Base-by-base conservation (phyloP, 805 yeast species). In the Monosporozyma solicola region DNA sequence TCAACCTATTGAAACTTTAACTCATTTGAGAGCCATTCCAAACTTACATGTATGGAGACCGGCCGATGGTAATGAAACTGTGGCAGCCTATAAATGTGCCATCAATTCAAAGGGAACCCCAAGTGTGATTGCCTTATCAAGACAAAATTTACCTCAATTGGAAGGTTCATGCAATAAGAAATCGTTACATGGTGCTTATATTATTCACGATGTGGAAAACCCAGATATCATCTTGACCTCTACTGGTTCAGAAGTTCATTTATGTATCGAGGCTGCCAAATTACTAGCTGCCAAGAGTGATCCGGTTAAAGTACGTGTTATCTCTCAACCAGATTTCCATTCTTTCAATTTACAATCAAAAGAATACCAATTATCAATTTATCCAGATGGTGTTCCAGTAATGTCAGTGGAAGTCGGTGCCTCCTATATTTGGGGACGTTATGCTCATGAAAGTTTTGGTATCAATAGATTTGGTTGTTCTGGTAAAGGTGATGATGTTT, bases 361-460 rank as follows among this genome's bases (percentile, higher is more conserved):
- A 60, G 92, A 84, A 66, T 94, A 94, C 80, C 78, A 76, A 75
- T 78, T 87, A 66, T 78, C 88, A 53, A 95, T 94, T 57, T 79
- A 94, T 74, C 99, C 99, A 70, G 95, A 91, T 70, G 95, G 94
- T 66, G 82, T 87, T 53, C 98, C 98, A 72, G 83, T 88, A 69
- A 59, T 94, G 74, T 88, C 97, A 53, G 87, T 92, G 60, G 99
- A 94, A 82, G 98, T 90, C 51, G 78, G 89, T 82, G 73, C 95
- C 53, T 83, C 96, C 51, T 76, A 79, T 64, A 97, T 97, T 54
- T 94, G 99, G 99, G 77, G 84, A 65, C 87, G 84, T 74, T 94
- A 90, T 79, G 82, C 97, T 55, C 99, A 94, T 77, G 94, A 87
- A 78, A 95, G 90, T 73, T 88, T 92, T 66, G 97, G 97, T 75